phyloP scores from a whole-genome alignment of 83 land plant species.

The Picea abies region DNA sequence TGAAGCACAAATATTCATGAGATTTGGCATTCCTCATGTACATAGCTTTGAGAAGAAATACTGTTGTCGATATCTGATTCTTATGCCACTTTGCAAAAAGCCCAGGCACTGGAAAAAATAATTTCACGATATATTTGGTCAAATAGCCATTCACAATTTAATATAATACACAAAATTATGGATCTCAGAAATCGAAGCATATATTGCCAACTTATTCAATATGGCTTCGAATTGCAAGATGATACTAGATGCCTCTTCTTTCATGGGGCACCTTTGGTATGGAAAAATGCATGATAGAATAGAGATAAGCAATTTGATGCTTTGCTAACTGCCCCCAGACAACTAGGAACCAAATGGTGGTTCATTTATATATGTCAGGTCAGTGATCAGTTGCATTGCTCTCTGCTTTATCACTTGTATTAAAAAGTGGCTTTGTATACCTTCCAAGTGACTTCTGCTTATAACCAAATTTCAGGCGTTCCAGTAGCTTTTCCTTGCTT shows the following conservation, averaged over 20 bases:
- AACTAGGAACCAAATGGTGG: not conserved
- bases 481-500: conserved; percentile 72
- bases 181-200: conserved; percentile 9
- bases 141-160: conserved; percentile 3
- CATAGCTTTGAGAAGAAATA: not conserved
- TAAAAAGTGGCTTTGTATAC: conserved; percentile 15
- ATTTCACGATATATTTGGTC: not conserved
- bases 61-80: not conserved
- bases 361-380: not conserved
- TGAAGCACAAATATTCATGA: not conserved
- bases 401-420: not conserved
- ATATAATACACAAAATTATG: not conserved
- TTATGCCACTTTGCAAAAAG: not conserved
- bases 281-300: not conserved
- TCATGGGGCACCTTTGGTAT: not conserved
- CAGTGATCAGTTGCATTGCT: conserved; percentile 13
- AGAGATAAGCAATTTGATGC: not conserved
- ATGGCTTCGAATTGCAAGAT: conserved; percentile 8
- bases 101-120: not conserved
- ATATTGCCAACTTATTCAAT: conserved; percentile 5
- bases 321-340: not conserved
- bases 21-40: not conserved
- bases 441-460: conserved; percentile 80
- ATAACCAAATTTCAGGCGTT: conserved; percentile 62
- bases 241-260: conserved; percentile 7